Base-by-base conservation (phyloP, 495 filamentous ascomycete genomes). In the Astrothelium macrocarpum region DNA sequence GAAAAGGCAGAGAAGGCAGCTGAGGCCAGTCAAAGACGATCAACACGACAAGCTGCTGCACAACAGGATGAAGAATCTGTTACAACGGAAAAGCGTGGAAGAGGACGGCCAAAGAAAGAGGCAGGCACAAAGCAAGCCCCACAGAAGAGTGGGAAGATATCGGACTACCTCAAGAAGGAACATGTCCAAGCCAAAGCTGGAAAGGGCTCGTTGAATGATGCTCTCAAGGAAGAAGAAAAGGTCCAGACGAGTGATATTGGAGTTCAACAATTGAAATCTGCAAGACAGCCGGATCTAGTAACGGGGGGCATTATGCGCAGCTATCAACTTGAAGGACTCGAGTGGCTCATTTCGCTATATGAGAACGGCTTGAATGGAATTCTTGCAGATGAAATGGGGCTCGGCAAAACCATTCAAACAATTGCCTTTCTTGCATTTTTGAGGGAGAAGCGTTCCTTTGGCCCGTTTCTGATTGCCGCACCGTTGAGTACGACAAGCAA, bases 311-410 rank as follows among this genome's bases (percentile, higher is more conserved):
- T 85, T 16, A 97, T 98, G 95, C 83, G 90, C 25, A 84, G 86
- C 61, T 98, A 98, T 76, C 94, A 98, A 70, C 78, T 98, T 0
- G 92, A 97, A 75, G 94, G 94, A 0, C 72, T 98, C 26, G 92
- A 94, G 23, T 98, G 94, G 94, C 83, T 97, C 70, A 85, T 82
- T 32, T 86, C 85, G 2, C 73, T 90, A 7, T 95, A 90, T 72
- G 90, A 96, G 80, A 96, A 96, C 72, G 92, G 94, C 3, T 80
- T 97, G 71, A 95, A 91, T 70, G 94, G 94, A 0, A 98, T 98
- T 65, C 74, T 98, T 26, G 94, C 94, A 0, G 94, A 98, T 70
- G 94, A 98, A 74, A 98, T 98, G 94, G 94, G 94, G 1, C 74
- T 97, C 29, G 93, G 93, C 68, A 97, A 97, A 78, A 97, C 93